Evolutionary conservation across 768 basidiomycete genomes (phyloP).

Genomic region (Coprinopsis cinerea): DNA sequence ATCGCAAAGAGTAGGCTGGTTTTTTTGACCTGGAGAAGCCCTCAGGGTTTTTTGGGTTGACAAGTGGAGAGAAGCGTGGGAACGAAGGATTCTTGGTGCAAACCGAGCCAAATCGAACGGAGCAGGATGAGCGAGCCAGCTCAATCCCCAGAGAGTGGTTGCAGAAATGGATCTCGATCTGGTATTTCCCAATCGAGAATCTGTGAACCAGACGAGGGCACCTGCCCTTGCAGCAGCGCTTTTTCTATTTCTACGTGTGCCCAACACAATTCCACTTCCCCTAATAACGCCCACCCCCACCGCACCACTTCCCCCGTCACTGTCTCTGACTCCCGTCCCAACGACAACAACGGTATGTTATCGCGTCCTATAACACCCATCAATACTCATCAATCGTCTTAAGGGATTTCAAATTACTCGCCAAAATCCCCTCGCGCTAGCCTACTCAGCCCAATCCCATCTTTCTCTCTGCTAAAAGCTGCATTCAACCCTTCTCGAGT

Average conservation of each 20-base stretch:
- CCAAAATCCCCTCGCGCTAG: not conserved
- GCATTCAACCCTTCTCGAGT: not conserved
- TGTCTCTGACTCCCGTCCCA: not conserved
- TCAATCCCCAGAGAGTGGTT: not conserved
- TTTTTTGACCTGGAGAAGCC: no score
- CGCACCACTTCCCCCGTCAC: not conserved
- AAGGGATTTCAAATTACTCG: not conserved
- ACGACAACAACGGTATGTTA: not conserved
- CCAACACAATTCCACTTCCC: not conserved
- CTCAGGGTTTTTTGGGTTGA: not conserved
- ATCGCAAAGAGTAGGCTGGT: no score
- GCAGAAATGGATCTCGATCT: slow-evolving; percentile 2
- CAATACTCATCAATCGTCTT: not conserved
- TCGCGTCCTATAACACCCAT: not conserved
- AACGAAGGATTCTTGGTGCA: not conserved
- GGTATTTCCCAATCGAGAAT: not conserved
- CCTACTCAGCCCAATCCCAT: slow-evolving; percentile 3
- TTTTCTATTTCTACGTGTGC: slow-evolving; percentile 1
- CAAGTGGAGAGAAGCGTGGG: not conserved
- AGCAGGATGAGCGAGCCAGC: not conserved
- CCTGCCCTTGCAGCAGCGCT: not conserved
- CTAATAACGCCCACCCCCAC: not conserved
- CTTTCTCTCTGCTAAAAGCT: not conserved
- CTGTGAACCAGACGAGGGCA: not conserved
- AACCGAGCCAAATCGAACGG: not conserved